Conservation (phyloP, 495 filamentous ascomycete species). For the Neurospora sp. region DNA sequence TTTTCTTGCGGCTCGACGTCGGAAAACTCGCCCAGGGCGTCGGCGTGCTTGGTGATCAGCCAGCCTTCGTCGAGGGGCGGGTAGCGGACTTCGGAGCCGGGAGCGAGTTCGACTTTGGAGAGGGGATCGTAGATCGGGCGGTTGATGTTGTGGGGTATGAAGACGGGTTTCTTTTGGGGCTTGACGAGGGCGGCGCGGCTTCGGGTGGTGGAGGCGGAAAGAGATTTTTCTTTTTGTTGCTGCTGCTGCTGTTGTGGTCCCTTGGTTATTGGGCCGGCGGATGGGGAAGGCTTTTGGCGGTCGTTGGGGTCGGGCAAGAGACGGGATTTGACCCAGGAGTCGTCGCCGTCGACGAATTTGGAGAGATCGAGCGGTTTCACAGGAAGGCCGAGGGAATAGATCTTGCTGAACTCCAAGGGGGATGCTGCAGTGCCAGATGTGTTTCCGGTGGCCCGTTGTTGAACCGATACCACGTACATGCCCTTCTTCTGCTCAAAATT, state of each 20-base stretch:
- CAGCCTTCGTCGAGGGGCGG: conserved; percentile 35
- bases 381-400: conserved; percentile 27
- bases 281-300: conserved; percentile 7
- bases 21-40: conserved; percentile 39
- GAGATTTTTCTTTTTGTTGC: neutral
- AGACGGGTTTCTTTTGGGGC: conserved; percentile 9
- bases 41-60: conserved; percentile 42
- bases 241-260: neutral
- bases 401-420: neutral
- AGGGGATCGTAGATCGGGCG: conserved; percentile 42
- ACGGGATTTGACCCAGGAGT: conserved; percentile 29
- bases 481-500: conserved; percentile 23
- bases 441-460: neutral
- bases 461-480: conserved; percentile 10
- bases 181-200: neutral
- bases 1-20: conserved; percentile 40
- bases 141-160: conserved; percentile 33
- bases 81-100: conserved; percentile 33
- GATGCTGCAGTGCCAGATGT: neutral
- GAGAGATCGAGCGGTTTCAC: conserved; percentile 27
- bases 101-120: conserved; percentile 36
- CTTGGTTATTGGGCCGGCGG: neutral
- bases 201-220: conserved; percentile 4
- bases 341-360: conserved; percentile 30
- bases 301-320: conserved; percentile 28